Conservation (phyloP, 2,329 filamentous ascomycete species). For the Trichoderma cornu-damae region DNA sequence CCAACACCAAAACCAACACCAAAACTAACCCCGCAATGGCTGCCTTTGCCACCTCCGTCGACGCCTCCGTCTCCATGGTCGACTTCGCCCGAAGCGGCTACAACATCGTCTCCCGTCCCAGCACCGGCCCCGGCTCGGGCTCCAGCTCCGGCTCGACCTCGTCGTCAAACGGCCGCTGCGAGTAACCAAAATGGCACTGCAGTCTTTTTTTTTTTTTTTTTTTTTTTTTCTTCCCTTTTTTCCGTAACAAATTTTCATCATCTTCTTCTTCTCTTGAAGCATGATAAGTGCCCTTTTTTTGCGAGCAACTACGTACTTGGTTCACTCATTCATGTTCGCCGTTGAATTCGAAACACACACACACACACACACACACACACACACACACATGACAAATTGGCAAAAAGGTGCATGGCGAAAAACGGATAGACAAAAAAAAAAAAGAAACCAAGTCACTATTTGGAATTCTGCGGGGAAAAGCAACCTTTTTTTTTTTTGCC, state of each 20-base stretch:
- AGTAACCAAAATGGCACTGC: too few species aligned
- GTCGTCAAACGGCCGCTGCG: slow-evolving; percentile 29
- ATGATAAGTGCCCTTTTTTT: neutral
- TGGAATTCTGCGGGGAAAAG: too few species aligned
- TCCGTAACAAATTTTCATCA: neutral
- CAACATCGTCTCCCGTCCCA: slow-evolving; percentile 35
- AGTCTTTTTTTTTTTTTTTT: neutral
- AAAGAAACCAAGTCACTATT: too few species aligned
- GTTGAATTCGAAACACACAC: neutral
- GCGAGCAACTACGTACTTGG: too few species aligned
- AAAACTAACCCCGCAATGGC: slow-evolving; percentile 27
- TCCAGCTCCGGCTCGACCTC: slow-evolving; percentile 14
- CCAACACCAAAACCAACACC: neutral
- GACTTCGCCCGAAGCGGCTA: slow-evolving; percentile 42
- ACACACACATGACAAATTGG: too few species aligned
- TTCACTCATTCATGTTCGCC: neutral
- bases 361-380: neutral
- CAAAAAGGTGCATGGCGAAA: slow-evolving; percentile 3
- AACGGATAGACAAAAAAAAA: slow-evolving; percentile 15
- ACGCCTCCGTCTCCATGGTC: slow-evolving; percentile 31
- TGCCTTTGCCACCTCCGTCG: slow-evolving; percentile 27
- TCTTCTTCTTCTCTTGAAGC: neutral
- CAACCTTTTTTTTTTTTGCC: neutral
- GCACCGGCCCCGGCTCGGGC: slow-evolving; percentile 22
- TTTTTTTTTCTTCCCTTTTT: neutral